phyloP scores from a whole-genome alignment of 129 eudicot genomes.

The Tanacetum coccineum region DNA sequence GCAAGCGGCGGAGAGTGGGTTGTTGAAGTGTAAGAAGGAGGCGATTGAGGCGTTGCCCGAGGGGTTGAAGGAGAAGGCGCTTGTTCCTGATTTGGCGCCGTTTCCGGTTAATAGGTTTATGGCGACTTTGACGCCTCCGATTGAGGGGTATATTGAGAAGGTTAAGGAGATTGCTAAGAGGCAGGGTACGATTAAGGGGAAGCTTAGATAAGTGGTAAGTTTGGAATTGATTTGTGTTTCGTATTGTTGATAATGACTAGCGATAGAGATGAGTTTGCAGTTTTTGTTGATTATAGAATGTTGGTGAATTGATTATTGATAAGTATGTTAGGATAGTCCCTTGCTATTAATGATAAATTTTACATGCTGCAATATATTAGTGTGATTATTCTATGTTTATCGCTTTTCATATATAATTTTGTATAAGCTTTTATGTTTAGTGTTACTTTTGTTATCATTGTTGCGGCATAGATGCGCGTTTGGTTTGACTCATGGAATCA shows the following conservation, averaged over 20 bases:
- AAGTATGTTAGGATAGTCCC: too few relatives aligned
- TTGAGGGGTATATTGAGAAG: slow-evolving; percentile 81
- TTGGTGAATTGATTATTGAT: too few relatives aligned
- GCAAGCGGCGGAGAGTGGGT: slow-evolving; percentile 66
- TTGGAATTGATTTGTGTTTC: slow-evolving; percentile 7
- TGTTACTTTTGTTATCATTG: background rate
- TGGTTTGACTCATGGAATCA: too few relatives aligned
- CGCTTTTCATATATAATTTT: background rate
- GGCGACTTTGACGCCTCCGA: slow-evolving; percentile 88
- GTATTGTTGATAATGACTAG: background rate
- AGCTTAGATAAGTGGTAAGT: slow-evolving; percentile 62
- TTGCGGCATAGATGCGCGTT: background rate
- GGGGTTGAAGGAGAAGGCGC: slow-evolving; percentile 56
- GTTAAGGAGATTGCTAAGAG: slow-evolving; percentile 57
- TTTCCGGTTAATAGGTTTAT: slow-evolving; percentile 70
- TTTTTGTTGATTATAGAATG: too few relatives aligned
- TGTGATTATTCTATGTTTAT: too few relatives aligned
- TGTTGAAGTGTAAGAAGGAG: slow-evolving; percentile 74
- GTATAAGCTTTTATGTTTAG: background rate
- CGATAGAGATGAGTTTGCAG: background rate
- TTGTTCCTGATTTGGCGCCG: slow-evolving; percentile 75
- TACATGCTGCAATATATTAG: too few relatives aligned
- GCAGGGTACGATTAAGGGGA: slow-evolving; percentile 51
- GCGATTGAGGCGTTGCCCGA: slow-evolving; percentile 93
- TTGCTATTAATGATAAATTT: too few relatives aligned